Percentiles rank a stretch among this genome's conserved stretches.
phyloP scores from a whole-genome alignment of 106 monocot species.

The Gastrodia elata region DNA sequence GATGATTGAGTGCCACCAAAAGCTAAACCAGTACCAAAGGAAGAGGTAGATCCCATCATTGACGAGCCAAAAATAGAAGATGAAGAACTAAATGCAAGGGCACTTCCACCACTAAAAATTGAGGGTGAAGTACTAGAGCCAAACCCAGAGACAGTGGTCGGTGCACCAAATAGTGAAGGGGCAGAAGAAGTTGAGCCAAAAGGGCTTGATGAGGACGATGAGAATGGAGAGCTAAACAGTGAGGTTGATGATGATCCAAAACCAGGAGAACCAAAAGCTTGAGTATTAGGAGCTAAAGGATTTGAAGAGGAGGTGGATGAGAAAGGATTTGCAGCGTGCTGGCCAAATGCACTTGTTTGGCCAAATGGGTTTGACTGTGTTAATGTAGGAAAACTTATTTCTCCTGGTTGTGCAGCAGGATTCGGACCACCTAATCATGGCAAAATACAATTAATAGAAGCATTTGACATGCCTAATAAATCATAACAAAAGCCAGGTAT shows the following conservation, averaged over 20 bases:
- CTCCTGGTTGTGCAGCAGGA: conserved; percentile 42
- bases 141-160: conserved; percentile 37
- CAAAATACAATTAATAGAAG: conserved; percentile 5
- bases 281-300: conserved; percentile 57
- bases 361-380: conserved; percentile 62
- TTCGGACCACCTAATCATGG: conserved; percentile 57
- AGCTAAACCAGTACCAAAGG: conserved; percentile 51
- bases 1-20: conserved; percentile 80
- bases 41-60: conserved; percentile 34
- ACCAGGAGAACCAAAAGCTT: conserved; percentile 56
- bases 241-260: conserved; percentile 57
- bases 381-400: conserved; percentile 31
- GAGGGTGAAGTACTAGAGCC: conserved; percentile 42
- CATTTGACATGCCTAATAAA: background rate
- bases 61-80: conserved; percentile 47
- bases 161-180: conserved; percentile 43
- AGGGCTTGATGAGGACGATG: conserved; percentile 51
- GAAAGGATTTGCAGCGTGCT: conserved; percentile 55
- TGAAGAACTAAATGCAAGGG: conserved; percentile 52
- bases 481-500: background rate
- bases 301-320: conserved; percentile 37
- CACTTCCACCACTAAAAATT: conserved; percentile 36
- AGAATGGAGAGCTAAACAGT: conserved; percentile 52
- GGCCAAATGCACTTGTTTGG: conserved; percentile 55
- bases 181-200: conserved; percentile 58